These are phyloP conservation scores for Peziza echinospora DNA, from an alignment of 495 filamentous ascomycete species.

Conservation along the genomic window DNA sequence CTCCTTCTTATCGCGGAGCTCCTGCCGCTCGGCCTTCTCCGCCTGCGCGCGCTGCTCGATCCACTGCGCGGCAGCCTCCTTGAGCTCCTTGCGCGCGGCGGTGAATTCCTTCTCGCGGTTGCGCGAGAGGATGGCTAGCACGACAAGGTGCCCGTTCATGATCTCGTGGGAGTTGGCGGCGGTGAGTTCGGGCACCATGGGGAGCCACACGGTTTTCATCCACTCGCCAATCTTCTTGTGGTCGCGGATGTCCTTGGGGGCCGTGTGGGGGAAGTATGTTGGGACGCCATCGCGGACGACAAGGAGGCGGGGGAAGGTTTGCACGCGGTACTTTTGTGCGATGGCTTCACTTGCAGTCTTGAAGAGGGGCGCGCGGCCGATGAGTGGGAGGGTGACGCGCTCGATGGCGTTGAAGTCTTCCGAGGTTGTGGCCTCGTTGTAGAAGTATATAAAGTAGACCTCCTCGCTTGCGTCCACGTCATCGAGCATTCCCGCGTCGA, in stretches of 20 bases:
- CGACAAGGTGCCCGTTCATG: constrained; percentile 82
- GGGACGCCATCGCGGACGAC: constrained; percentile 75
- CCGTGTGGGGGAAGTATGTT: constrained; percentile 65
- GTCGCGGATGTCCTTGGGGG: constrained; percentile 78
- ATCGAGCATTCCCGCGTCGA: constrained; percentile 54
- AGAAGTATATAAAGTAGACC: constrained; percentile 92
- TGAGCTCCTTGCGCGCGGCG: constrained; percentile 66
- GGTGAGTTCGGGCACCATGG: constrained; percentile 89
- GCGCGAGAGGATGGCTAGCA: constrained; percentile 70
- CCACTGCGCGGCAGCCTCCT: constrained; percentile 88
- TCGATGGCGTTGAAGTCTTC: constrained; percentile 86
- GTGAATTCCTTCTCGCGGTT: constrained; percentile 60
- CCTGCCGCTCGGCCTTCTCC: constrained; percentile 79
- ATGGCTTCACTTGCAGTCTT: constrained; percentile 59
- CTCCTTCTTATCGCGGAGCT: constrained; percentile 83
- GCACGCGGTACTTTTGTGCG: constrained; percentile 50
- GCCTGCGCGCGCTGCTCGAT: constrained; percentile 83
- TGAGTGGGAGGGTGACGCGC: constrained; percentile 58
- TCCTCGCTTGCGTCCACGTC: constrained; percentile 55
- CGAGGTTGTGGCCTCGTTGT: constrained; percentile 74
- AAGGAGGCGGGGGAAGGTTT: constrained; percentile 42
- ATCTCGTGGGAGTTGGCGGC: constrained; percentile 79
- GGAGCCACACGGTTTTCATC: constrained; percentile 93
- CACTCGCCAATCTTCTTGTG: constrained; percentile 56
- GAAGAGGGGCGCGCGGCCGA: constrained; percentile 78